A percentile compares a stretch with the other conserved stretches of the same genome.
phyloP scores from a whole-genome alignment of 179 eudicot species.

The Actinidia chinensis region DNA sequence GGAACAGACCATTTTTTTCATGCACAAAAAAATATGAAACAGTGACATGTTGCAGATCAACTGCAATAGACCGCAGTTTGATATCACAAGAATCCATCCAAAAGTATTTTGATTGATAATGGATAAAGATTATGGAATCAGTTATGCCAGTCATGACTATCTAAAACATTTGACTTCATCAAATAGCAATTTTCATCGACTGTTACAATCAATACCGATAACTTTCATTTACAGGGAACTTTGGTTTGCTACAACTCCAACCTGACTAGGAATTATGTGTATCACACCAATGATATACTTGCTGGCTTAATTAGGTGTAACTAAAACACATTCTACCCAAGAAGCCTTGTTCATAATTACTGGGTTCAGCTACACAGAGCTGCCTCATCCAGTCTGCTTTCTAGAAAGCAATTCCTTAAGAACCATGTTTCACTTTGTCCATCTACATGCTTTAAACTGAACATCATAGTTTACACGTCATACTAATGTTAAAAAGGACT shows the following conservation, averaged over 20 bases:
- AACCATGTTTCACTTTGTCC: slow-evolving; percentile 1
- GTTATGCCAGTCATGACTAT: background rate
- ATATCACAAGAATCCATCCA: background rate
- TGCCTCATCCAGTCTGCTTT: background rate
- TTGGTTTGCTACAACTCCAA: too few relatives aligned
- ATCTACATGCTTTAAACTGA: background rate
- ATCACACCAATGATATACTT: too few relatives aligned
- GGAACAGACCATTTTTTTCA: background rate
- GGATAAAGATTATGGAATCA: background rate
- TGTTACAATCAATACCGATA: background rate
- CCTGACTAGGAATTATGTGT: too few relatives aligned
- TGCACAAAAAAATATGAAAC: background rate
- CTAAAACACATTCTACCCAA: too few relatives aligned
- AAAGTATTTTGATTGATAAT: background rate
- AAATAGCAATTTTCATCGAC: background rate
- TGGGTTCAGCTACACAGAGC: too few relatives aligned
- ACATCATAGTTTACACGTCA: background rate
- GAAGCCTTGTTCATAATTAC: too few relatives aligned
- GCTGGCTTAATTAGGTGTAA: too few relatives aligned
- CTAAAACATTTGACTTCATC: background rate
- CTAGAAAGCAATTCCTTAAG: background rate
- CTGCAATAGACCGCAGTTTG: background rate
- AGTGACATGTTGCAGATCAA: background rate
- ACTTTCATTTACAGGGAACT: too few relatives aligned
- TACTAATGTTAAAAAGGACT: background rate